A percentile compares a stretch with the other conserved stretches of the same genome.
phyloP scores from a whole-genome alignment of 768 basidiomycete species.

The Mycena albidolilacea region DNA sequence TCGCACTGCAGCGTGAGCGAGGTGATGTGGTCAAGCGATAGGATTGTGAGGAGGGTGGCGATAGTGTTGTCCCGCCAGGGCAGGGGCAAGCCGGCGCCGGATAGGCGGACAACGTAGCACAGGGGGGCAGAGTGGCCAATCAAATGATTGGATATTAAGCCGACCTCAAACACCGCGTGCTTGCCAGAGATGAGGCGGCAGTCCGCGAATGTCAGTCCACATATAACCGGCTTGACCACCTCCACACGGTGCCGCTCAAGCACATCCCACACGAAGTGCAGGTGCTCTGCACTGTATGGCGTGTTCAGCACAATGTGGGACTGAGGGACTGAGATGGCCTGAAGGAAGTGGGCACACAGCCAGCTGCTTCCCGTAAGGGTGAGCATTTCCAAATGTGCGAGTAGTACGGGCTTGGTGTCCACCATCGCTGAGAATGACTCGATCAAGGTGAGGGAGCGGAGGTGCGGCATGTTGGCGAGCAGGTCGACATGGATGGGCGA shows the following conservation, averaged over 20 bases:
- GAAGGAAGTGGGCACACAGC: conserved; percentile 1
- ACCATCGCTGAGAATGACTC: not conserved
- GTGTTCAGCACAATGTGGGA: conserved; percentile 17
- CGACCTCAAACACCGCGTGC: not conserved
- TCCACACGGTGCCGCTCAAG: conserved; percentile 21
- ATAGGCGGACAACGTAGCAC: conserved; percentile 4
- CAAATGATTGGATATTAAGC: not conserved
- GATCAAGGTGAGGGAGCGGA: conserved; percentile 14
- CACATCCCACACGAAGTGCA: conserved; percentile 13
- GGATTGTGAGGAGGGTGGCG: not conserved
- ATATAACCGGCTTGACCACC: not conserved
- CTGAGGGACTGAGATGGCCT: not conserved
- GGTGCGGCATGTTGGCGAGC: conserved; percentile 2
- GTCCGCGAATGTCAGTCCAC: conserved; percentile 9
- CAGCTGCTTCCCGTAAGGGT: not conserved
- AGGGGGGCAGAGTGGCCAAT: not conserved
- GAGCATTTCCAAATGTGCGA: conserved; percentile 6
- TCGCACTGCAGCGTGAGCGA: conserved; percentile 10
- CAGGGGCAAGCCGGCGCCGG: not conserved
- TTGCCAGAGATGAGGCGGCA: not conserved
- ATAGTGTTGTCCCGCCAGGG: conserved; percentile 12
- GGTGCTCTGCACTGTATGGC: not conserved
- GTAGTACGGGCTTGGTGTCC: not conserved
- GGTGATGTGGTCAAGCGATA: conserved; percentile 19
- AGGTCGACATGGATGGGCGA: not conserved